phyloP scores from a whole-genome alignment of 2,329 filamentous ascomycete species.

The Paecilomyces fulvus region DNA sequence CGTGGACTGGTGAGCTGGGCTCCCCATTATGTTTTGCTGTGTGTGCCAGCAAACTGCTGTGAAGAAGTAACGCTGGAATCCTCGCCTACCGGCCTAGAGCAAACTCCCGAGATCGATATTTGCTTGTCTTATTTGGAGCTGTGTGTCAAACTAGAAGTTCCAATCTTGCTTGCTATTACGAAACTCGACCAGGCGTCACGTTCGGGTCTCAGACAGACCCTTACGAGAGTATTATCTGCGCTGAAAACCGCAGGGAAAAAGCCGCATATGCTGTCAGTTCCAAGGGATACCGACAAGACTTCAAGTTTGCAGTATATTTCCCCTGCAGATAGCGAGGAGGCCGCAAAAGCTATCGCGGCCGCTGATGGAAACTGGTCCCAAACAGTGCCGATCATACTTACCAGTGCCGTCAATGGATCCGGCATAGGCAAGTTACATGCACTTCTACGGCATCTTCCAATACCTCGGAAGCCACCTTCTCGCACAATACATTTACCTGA shows the following conservation, averaged over 20 bases:
- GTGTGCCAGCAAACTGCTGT: conserved; percentile 68
- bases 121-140: conserved; percentile 74
- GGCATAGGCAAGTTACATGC: conserved; percentile 78
- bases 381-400: conserved; percentile 75
- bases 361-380: conserved; percentile 31
- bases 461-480: conserved; percentile 42
- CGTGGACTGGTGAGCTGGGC: conserved; percentile 91
- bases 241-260: conserved; percentile 68
- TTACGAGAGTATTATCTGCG: conserved; percentile 65
- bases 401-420: conserved; percentile 75
- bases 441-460: conserved; percentile 65
- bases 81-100: conserved; percentile 14
- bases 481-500: conserved; percentile 13
- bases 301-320: conserved; percentile 51
- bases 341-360: conserved; percentile 45
- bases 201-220: conserved; percentile 56
- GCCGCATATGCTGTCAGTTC: conserved; percentile 58
- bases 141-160: conserved; percentile 70
- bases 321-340: conserved; percentile 48
- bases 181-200: conserved; percentile 84
- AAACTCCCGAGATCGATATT: conserved; percentile 54
- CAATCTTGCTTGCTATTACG: conserved; percentile 75
- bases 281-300: conserved; percentile 37
- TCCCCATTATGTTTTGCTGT: conserved; percentile 86
- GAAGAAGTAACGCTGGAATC: conserved; percentile 36